These are phyloP conservation scores for Antitrichia curtipendula DNA, from an alignment of 225 moss, liverwort and hornwort genomes.

Conservation along the genomic window DNA sequence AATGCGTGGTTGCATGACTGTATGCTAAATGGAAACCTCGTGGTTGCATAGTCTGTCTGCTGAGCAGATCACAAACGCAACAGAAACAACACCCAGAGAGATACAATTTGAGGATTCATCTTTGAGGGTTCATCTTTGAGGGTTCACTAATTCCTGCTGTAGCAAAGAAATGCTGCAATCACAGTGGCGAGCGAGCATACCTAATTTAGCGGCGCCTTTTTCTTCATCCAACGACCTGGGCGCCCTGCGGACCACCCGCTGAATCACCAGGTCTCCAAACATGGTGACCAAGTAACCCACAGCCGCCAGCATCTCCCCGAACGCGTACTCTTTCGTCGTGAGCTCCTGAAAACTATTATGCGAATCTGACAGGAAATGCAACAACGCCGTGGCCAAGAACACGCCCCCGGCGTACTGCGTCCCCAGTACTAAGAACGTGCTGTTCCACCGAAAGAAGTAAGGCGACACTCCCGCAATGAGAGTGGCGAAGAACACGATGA, in stretches of 20 bases:
- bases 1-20: not conserved
- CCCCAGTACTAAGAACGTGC: constrained; percentile 38
- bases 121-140: too few species aligned
- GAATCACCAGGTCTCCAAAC: constrained; percentile 33
- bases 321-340: constrained; percentile 22
- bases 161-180: not conserved
- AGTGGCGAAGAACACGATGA: constrained; percentile 36
- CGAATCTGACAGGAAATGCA: constrained; percentile 44
- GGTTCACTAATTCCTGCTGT: not conserved
- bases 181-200: not conserved
- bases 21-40: not conserved
- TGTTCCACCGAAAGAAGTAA: constrained; percentile 48
- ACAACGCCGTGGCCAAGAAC: constrained; percentile 40
- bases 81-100: not conserved
- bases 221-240: not conserved
- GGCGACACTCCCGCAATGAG: constrained; percentile 35
- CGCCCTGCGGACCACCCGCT: constrained; percentile 14
- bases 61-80: not conserved
- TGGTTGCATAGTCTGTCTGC: not conserved
- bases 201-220: not conserved
- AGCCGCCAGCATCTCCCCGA: constrained; percentile 39
- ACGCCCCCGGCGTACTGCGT: constrained; percentile 52
- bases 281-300: constrained; percentile 50
- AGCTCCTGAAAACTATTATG: constrained; percentile 9
- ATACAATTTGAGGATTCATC: too few species aligned